phyloP scores from a whole-genome alignment of 495 filamentous ascomycete genomes.

The Entonaema liquescens region DNA sequence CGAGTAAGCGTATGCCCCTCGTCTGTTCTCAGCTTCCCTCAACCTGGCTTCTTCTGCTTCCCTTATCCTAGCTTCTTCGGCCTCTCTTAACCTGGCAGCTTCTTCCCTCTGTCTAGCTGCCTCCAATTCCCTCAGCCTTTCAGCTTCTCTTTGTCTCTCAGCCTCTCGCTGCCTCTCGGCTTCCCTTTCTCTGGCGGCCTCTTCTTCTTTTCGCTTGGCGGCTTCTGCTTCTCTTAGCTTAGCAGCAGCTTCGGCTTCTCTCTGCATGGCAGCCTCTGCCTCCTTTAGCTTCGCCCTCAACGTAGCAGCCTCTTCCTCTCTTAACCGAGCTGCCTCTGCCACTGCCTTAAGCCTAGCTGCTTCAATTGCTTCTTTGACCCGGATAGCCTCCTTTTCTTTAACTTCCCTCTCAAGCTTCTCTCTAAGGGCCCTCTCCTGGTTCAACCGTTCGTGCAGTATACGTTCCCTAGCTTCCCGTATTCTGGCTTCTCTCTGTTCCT shows the following conservation, averaged over 20 bases:
- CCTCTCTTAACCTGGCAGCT: conserved; percentile 37
- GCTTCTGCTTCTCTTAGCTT: conserved; percentile 28
- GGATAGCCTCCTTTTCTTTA: conserved; percentile 1
- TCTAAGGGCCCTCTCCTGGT: conserved; percentile 48
- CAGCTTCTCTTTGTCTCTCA: conserved; percentile 36
- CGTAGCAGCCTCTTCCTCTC: neutral
- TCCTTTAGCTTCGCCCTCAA: conserved; percentile 37
- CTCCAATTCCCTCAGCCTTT: conserved; percentile 42
- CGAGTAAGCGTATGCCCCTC: conserved; percentile 60
- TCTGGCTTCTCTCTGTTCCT: conserved; percentile 48
- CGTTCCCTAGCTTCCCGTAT: conserved; percentile 46
- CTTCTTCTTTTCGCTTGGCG: conserved; percentile 41
- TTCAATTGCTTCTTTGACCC: neutral
- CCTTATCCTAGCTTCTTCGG: conserved; percentile 41
- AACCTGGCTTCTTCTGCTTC: conserved; percentile 44
- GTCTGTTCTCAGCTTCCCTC: conserved; percentile 30
- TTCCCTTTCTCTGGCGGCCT: conserved; percentile 43
- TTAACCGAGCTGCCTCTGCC: conserved; percentile 1
- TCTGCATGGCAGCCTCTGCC: conserved; percentile 45
- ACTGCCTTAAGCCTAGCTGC: neutral
- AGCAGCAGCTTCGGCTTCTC: conserved; percentile 41
- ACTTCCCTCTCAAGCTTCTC: conserved; percentile 42
- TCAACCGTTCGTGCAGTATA: conserved; percentile 51
- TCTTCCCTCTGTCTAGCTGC: conserved; percentile 35
- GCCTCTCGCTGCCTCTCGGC: conserved; percentile 36